Evolutionary conservation across 352 stramenopile species (phyloP), one percentile per base, ranked within the genome.

Genomic region (Blastocystis sp.): DNA sequence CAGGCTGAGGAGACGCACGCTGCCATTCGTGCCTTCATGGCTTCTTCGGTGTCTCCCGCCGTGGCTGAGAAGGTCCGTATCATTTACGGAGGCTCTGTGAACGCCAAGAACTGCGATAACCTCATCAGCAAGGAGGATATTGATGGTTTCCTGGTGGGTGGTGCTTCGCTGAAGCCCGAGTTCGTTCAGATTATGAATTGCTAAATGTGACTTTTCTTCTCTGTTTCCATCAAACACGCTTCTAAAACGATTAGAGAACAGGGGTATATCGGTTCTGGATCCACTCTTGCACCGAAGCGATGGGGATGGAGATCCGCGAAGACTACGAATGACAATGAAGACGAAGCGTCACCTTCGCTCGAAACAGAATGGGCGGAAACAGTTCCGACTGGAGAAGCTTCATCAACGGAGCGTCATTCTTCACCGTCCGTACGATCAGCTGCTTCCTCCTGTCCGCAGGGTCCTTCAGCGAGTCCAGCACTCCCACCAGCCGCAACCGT

Each of bases 61-160:
- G 92, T 96, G 8, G 93, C 92, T 2, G 79, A 88, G 38, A 89
- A 88, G 24, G 86, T 94, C 67, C 91, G 93, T 67, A 91, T 91
- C 84, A 72, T 89, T 49, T 89, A 89, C 61, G 87, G 87, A 34
- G 87, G 94, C 24, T 97, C 92, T n/a, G 94, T 97, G 38, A 97
- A 94, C 71, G 90, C 81, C 38, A 89, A 91, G 76, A 97, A 97
- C 89, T 95, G 92, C 86, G 88, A 88, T 38, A 90, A 94, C 65
- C 91, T 97, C 79, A 94, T 96, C 64, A 89, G 88, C 36, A 90
- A 94, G 67, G 87, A 91, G 27, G 92, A 95, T 87, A 94, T 93
- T 48, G 94, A 97, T 81, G 94, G 94, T 32, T 97, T 97, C 90
- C 90, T 97, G 29, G 93, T 97, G 46, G 94, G 94, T 64, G 93